Conservation (phyloP, 176 grass and related monocot species). For the Lolium rigidum region DNA sequence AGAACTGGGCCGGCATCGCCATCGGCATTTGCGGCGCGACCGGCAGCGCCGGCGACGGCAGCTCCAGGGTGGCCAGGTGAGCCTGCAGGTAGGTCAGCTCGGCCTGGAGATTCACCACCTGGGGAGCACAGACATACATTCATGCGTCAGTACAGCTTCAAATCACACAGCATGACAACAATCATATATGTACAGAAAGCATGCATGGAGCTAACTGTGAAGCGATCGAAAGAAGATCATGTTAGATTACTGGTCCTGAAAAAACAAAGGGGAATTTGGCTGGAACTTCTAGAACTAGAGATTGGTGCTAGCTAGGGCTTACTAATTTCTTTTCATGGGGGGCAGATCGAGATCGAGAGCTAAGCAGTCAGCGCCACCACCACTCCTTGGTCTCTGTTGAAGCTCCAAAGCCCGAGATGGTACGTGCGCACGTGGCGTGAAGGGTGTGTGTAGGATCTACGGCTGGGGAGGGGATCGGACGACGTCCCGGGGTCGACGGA, state of each 20-base stretch:
- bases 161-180: slow-evolving; percentile 34
- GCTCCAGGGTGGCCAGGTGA: slow-evolving; percentile 86
- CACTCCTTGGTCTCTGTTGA: slow-evolving; percentile 37
- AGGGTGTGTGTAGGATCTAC: slow-evolving; percentile 6
- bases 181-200: neutral
- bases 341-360: slow-evolving; percentile 29
- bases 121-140: slow-evolving; percentile 43
- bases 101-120: slow-evolving; percentile 97
- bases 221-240: slow-evolving; percentile 16
- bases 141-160: slow-evolving; percentile 43
- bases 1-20: slow-evolving; percentile 55
- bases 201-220: slow-evolving; percentile 26
- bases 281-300: slow-evolving; percentile 52
- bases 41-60: slow-evolving; percentile 74
- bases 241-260: neutral
- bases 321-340: slow-evolving; percentile 48
- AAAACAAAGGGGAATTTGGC: slow-evolving; percentile 46
- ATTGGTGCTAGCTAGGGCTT: slow-evolving; percentile 55
- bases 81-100: slow-evolving; percentile 95
- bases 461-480: slow-evolving; percentile 31
- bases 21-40: slow-evolving; percentile 58
- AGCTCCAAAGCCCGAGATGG: slow-evolving; percentile 35
- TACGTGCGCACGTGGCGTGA: slow-evolving; percentile 39
- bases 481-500: slow-evolving; percentile 49
- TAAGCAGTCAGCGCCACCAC: neutral